Conservation (phyloP, 257 asterid genomes). For the Gentiana macrophylla region DNA sequence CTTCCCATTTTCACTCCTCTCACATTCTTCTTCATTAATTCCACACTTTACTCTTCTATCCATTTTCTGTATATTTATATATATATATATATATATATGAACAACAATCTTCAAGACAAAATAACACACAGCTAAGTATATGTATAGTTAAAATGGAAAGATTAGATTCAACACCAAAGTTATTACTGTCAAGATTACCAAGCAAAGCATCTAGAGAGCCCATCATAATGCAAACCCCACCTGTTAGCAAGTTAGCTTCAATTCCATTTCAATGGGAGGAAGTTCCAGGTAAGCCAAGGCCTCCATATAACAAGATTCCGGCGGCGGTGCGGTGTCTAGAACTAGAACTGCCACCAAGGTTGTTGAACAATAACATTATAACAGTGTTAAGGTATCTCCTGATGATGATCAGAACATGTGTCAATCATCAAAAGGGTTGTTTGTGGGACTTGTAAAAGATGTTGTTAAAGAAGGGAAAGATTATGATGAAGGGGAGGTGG, state of each 20-base stretch:
- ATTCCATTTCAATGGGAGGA: slow-evolving; percentile 84
- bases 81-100: not conserved
- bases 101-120: not conserved
- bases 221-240: slow-evolving; percentile 34
- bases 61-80: not conserved
- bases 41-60: not conserved
- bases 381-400: slow-evolving; percentile 49
- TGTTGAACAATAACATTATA: slow-evolving; percentile 31
- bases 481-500: not conserved
- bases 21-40: slow-evolving; percentile 8
- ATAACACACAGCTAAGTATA: not conserved
- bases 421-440: slow-evolving; percentile 17
- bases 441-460: slow-evolving; percentile 13
- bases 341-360: slow-evolving; percentile 56
- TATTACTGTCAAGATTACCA: slow-evolving; percentile 44
- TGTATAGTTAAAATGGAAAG: slow-evolving; percentile 3
- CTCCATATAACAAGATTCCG: slow-evolving; percentile 8
- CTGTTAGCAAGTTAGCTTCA: slow-evolving; percentile 37
- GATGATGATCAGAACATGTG: slow-evolving; percentile 12
- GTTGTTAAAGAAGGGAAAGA: slow-evolving; percentile 1
- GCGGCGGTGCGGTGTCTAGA: slow-evolving; percentile 40
- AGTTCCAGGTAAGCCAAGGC: slow-evolving; percentile 70
- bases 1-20: slow-evolving; percentile 1
- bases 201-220: slow-evolving; percentile 28
- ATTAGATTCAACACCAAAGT: slow-evolving; percentile 41